Percentiles rank a stretch among this genome's conserved stretches.
Conservation (phyloP, 495 filamentous ascomycete genomes). For the Terfezia claveryi region DNA sequence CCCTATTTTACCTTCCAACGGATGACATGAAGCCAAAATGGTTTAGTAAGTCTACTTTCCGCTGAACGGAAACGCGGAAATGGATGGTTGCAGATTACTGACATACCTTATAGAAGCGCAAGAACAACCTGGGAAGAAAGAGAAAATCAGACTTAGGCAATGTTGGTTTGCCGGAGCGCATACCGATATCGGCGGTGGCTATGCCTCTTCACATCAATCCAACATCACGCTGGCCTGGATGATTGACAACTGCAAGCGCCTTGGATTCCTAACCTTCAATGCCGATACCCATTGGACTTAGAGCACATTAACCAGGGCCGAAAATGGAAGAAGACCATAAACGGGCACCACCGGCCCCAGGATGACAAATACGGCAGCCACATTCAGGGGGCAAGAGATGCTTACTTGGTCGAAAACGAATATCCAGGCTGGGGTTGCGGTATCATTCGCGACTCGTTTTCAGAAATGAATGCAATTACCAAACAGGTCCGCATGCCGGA, state of each 20-base stretch:
- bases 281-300: not conserved
- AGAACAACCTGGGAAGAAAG: not conserved
- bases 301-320: no score
- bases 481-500: not conserved
- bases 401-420: not conserved
- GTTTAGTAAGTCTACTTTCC: no score
- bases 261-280: not conserved
- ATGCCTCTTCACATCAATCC: constrained; percentile 19
- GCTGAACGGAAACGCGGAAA: no score
- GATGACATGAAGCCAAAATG: not conserved
- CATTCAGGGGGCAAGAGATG: no score
- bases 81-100: not conserved
- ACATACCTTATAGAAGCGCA: not conserved
- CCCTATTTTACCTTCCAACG: constrained; percentile 30
- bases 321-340: not conserved
- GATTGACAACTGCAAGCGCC: constrained; percentile 16
- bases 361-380: not conserved
- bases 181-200: constrained; percentile 30
- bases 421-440: not conserved
- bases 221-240: constrained; percentile 30
- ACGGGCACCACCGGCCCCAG: not conserved
- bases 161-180: constrained; percentile 37
- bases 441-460: not conserved
- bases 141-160: constrained; percentile 16
- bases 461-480: not conserved